Evolutionary conservation across 1,139 yeast genomes (phyloP).

Genomic region (Debaryomycetaceae sp.): DNA sequence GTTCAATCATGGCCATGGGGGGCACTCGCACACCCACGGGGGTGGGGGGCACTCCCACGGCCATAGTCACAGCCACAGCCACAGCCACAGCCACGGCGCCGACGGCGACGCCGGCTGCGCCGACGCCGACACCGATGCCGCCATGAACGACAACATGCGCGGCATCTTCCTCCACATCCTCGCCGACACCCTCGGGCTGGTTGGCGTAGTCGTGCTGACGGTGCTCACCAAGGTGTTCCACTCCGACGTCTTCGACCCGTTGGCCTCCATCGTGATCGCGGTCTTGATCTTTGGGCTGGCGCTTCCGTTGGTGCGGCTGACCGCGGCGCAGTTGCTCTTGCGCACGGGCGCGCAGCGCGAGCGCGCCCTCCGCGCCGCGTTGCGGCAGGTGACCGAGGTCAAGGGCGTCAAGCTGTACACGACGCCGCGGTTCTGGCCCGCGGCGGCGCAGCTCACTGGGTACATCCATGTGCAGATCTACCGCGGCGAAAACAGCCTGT

Average conservation of each 20-base stretch:
- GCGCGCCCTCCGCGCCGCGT: constrained; percentile 52
- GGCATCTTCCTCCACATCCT: constrained; percentile 90
- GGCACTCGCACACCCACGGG: constrained; percentile 29
- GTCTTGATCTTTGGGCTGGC: constrained; percentile 76
- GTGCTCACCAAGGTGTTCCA: constrained; percentile 53
- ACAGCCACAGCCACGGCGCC: constrained; percentile 26
- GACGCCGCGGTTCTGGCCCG: constrained; percentile 90
- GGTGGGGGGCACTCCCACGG: constrained; percentile 34
- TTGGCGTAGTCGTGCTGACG: constrained; percentile 91
- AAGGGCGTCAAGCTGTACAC: constrained; percentile 84
- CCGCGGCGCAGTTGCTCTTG: constrained; percentile 70
- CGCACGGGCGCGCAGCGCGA: constrained; percentile 55
- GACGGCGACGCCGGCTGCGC: constrained; percentile 23
- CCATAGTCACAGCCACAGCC: constrained; percentile 32
- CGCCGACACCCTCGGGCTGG: constrained; percentile 96
- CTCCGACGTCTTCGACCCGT: constrained; percentile 77
- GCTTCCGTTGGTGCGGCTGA: constrained; percentile 74
- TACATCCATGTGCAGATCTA: constrained; percentile 66
- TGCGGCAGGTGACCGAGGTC: constrained; percentile 62
- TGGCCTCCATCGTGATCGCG: constrained; percentile 88
- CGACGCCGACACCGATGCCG: constrained; percentile 22
- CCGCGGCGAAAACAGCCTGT: constrained; percentile 63
- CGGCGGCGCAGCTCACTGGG: constrained; percentile 46
- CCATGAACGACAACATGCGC: constrained; percentile 80
- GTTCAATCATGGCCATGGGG: constrained; percentile 71